These are phyloP conservation scores for Auriculariales sp. DNA, from an alignment of 768 basidiomycete genomes.

Conservation along the genomic window DNA sequence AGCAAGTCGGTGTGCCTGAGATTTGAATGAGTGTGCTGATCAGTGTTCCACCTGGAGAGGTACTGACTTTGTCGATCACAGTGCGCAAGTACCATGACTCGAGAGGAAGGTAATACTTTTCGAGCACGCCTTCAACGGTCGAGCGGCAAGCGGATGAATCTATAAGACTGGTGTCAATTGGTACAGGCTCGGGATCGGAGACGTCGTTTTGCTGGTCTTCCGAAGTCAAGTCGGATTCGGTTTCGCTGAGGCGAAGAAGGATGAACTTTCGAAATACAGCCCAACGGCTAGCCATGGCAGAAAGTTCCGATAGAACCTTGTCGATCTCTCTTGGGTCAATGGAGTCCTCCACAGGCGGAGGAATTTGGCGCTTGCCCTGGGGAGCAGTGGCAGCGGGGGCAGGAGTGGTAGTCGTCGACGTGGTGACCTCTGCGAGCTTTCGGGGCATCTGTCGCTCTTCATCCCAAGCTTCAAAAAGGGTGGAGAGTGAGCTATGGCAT, in stretches of 20 bases:
- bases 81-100: slow-evolving; percentile 85
- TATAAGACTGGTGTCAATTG: slow-evolving; percentile 2
- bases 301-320: slow-evolving; percentile 74
- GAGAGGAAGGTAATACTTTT: slow-evolving; percentile 70
- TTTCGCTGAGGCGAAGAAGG: slow-evolving; percentile 52
- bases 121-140: slow-evolving; percentile 52
- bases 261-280: slow-evolving; percentile 80
- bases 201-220: slow-evolving; percentile 9
- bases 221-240: slow-evolving; percentile 5
- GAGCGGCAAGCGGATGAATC: slow-evolving; percentile 17
- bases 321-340: slow-evolving; percentile 87
- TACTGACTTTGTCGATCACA: slow-evolving; percentile 70
- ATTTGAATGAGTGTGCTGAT: neutral
- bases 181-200: neutral
- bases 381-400: slow-evolving; percentile 1
- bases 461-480: slow-evolving; percentile 72
- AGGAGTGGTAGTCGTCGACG: slow-evolving; percentile 5
- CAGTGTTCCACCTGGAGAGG: neutral
- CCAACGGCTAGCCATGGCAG: slow-evolving; percentile 88
- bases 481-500: slow-evolving; percentile 70
- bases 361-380: slow-evolving; percentile 2
- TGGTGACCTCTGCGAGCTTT: slow-evolving; percentile 31
- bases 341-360: slow-evolving; percentile 23
- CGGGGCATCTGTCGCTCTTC: slow-evolving; percentile 76
- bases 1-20: slow-evolving; percentile 78